Conservation (phyloP, 345 rosid species). For the Rhodomyrtus tomentosa region DNA sequence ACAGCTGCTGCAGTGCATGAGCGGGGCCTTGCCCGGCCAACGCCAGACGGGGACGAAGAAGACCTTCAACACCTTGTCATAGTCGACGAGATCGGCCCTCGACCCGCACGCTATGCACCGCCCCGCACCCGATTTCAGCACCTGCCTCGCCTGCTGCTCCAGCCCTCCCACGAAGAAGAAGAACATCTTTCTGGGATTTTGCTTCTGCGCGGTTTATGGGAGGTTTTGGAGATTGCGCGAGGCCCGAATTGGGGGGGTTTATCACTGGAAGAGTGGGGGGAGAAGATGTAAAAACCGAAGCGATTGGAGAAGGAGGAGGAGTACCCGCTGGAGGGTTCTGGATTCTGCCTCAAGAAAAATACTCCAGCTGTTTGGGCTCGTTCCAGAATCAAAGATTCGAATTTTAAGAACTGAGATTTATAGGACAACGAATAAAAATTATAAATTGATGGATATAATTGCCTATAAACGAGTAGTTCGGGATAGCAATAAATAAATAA, state of each 20-base stretch:
- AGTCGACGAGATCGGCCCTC: conserved; percentile 70
- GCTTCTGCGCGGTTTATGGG: no score
- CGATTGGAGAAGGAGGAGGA: not conserved
- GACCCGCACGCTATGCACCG: conserved; percentile 66
- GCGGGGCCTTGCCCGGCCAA: conserved; percentile 67
- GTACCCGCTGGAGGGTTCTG: not conserved
- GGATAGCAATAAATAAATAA: no score
- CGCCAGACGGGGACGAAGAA: conserved; percentile 88
- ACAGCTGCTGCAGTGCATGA: conserved; percentile 48
- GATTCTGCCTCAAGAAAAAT: not conserved
- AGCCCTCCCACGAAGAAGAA: conserved; percentile 88
- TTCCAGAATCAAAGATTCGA: no score
- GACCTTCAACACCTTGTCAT: conserved; percentile 70
- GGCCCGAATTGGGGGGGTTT: not conserved
- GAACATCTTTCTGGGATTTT: conserved; percentile 28
- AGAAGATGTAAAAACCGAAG: not conserved
- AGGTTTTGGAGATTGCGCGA: not conserved
- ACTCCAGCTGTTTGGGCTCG: not conserved
- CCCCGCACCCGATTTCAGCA: conserved; percentile 55
- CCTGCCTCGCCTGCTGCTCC: conserved; percentile 65
- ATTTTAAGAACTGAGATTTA: no score
- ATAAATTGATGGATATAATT: no score
- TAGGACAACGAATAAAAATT: no score
- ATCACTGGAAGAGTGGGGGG: not conserved
- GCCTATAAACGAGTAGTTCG: not conserved